Percentiles rank a stretch among this genome's conserved stretches.
These are phyloP conservation scores for Aspergillus fructus DNA, from an alignment of 2,329 filamentous ascomycete species.

Conservation along the genomic window DNA sequence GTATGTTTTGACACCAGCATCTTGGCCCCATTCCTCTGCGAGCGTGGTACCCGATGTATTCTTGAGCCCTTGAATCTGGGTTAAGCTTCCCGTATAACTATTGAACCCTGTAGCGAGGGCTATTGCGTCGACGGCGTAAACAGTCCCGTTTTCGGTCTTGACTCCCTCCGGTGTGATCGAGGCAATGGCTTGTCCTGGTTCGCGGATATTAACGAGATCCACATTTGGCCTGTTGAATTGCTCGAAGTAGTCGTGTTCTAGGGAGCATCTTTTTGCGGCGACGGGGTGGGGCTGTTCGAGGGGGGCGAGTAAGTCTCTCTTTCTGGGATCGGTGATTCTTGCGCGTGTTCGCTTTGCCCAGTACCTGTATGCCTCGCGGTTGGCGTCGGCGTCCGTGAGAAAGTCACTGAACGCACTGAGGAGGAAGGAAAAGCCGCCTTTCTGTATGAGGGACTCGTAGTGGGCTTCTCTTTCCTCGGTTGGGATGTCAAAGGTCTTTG, in stretches of 20 bases:
- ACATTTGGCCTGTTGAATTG: conserved; percentile 50
- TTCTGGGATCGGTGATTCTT: conserved; percentile 51
- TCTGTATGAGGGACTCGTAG: conserved; percentile 51
- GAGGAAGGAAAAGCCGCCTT: conserved; percentile 57
- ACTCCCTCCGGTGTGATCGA: conserved; percentile 44
- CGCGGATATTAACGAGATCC: conserved; percentile 46
- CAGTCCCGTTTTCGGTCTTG: conserved; percentile 35
- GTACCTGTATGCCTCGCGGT: conserved; percentile 55
- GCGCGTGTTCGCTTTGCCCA: conserved; percentile 55
- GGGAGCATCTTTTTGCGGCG: conserved; percentile 51
- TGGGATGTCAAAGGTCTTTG: conserved; percentile 52
- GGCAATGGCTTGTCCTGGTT: conserved; percentile 43
- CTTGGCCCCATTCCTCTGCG: conserved; percentile 19
- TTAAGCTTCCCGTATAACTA: conserved; percentile 38
- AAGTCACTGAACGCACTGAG: conserved; percentile 54
- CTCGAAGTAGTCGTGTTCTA: conserved; percentile 55
- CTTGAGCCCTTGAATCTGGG: conserved; percentile 31
- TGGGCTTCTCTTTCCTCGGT: conserved; percentile 50
- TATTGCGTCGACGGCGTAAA: conserved; percentile 40
- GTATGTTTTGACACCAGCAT: conserved; percentile 32
- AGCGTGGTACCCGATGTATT: conserved; percentile 30
- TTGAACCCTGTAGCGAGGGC: conserved; percentile 45
- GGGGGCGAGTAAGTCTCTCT: conserved; percentile 56
- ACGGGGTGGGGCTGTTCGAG: conserved; percentile 54
- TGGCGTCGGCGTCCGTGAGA: conserved; percentile 48